These are phyloP conservation scores for Graphiopsis chlorocephala DNA, from an alignment of 2,329 filamentous ascomycete genomes.

Conservation along the genomic window DNA sequence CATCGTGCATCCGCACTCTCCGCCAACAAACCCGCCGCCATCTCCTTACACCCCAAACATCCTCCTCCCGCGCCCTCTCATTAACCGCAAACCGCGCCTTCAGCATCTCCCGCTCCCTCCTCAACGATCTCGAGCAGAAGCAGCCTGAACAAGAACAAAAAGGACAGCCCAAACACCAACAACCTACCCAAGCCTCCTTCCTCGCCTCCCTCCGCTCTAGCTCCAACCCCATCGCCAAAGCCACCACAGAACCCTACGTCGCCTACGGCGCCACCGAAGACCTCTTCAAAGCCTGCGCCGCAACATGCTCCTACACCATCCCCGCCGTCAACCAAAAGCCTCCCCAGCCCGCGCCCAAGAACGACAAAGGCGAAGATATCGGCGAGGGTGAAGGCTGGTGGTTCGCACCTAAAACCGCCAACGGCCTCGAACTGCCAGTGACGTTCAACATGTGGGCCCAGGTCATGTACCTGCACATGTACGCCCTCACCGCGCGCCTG, in stretches of 20 bases:
- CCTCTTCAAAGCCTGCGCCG: constrained; percentile 72
- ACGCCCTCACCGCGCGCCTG: constrained; percentile 79
- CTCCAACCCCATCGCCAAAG: constrained; percentile 30
- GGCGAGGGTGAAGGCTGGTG: constrained; percentile 73
- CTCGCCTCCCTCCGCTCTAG: constrained; percentile 23
- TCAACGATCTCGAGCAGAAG: background rate
- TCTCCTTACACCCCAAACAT: constrained; percentile 11
- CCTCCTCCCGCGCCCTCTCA: constrained; percentile 10
- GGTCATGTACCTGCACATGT: constrained; percentile 94
- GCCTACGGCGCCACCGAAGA: constrained; percentile 76
- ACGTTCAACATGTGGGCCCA: constrained; percentile 97
- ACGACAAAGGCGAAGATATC: constrained; percentile 77
- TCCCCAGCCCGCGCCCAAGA: constrained; percentile 65
- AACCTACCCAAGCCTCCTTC: constrained; percentile 20
- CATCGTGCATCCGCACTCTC: constrained; percentile 25
- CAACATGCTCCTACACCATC: constrained; percentile 73
- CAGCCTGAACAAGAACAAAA: constrained; percentile 13
- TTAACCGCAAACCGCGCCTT: constrained; percentile 12
- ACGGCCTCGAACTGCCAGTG: constrained; percentile 65
- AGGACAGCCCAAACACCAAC: constrained; percentile 14
- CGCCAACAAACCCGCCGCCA: constrained; percentile 19
- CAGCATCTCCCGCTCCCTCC: constrained; percentile 5
- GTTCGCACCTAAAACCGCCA: constrained; percentile 57
- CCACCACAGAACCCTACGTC: constrained; percentile 65
- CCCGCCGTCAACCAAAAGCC: constrained; percentile 61